Evolutionary conservation across 2,329 filamentous ascomycete species (phyloP), one percentile per base, ranked within the genome.

Genomic region (Paraphaeosphaeria minitans): DNA sequence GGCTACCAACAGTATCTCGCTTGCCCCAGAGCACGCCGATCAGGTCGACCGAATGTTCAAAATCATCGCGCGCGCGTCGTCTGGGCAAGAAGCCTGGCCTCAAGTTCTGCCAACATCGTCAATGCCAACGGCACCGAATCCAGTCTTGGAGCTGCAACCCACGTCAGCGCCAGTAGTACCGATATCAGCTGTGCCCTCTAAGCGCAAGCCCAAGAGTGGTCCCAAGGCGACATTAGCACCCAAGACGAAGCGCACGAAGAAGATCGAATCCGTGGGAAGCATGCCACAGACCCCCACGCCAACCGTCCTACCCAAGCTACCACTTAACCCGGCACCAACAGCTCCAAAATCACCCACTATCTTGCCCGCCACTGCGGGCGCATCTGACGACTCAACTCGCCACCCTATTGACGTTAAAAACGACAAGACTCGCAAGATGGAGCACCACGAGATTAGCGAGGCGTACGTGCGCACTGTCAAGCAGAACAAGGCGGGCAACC

Each of bases 31-130:
- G 41, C 24, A 56, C 4, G 58, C 47, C 21, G 49, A 35, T n/a
- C 47, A 46, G 8, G 35, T 59, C 2, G 57, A 62, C 24, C 10
- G 6, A 2, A 57, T 59, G 39, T 53, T 62, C 50, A 54, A 46
- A 12, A 29, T 12, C 1, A 55, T 59, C 37, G 37, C 19, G 16
- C 14, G 37, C 14, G 37, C 37, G 4, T 39, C 37, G 2, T 39
- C 4, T 19, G 37, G 16, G 1, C 37, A 39, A n/a, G 37, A 7
- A 8, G 37, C 7, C 16, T 39, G 37, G 37, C 37, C 16, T 39
- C 37, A n/a, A 39, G 16, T 14, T 14, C 16, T 39, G 14, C 7
- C 37, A n/a, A 16, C 37, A 29, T 29, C 22, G 14, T 22, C 13
- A 27, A n/a, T 24, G 10, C 43, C 22, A 19, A 47, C 19, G 37